Evolutionary conservation across 1,284 basidiomycete genomes (phyloP).

Genomic region (Agaricales sp.): DNA sequence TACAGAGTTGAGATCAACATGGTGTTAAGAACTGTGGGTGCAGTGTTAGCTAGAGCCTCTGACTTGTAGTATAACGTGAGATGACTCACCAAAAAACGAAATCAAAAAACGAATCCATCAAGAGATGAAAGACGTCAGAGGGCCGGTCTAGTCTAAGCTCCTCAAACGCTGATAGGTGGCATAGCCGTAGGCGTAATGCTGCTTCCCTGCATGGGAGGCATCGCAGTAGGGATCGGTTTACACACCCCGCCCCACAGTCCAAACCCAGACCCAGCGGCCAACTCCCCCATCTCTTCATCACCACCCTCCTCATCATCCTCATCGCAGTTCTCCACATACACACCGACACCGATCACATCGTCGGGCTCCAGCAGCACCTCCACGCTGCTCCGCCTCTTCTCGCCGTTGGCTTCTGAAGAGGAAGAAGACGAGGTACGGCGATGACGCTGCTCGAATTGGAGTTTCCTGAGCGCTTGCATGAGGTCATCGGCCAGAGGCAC

Average conservation of each 20-base stretch:
- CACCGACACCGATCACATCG: constrained; percentile 63
- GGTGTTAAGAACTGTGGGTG: no score
- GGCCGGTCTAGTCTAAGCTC: no score
- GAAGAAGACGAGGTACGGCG: background rate
- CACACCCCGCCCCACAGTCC: constrained; percentile 45
- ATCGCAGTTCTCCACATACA: constrained; percentile 65
- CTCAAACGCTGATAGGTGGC: background rate
- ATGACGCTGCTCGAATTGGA: constrained; percentile 37
- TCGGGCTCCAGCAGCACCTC: constrained; percentile 56
- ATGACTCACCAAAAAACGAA: no score
- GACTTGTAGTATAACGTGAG: no score
- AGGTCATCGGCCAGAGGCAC: constrained; percentile 86
- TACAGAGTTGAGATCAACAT: no score
- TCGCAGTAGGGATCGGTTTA: constrained; percentile 42
- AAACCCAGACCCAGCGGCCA: constrained; percentile 50
- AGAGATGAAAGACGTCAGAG: no score
- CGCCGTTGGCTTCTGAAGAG: constrained; percentile 11
- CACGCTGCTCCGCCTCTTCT: constrained; percentile 25
- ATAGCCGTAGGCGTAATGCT: background rate
- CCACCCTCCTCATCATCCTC: constrained; percentile 21
- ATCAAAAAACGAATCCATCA: no score
- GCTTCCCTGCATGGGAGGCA: constrained; percentile 37
- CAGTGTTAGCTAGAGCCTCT: no score
- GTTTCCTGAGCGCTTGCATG: constrained; percentile 60
- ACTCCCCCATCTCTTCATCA: constrained; percentile 22